phyloP scores from a whole-genome alignment of 2,329 filamentous ascomycete genomes.

The Alternaria arbusti region DNA sequence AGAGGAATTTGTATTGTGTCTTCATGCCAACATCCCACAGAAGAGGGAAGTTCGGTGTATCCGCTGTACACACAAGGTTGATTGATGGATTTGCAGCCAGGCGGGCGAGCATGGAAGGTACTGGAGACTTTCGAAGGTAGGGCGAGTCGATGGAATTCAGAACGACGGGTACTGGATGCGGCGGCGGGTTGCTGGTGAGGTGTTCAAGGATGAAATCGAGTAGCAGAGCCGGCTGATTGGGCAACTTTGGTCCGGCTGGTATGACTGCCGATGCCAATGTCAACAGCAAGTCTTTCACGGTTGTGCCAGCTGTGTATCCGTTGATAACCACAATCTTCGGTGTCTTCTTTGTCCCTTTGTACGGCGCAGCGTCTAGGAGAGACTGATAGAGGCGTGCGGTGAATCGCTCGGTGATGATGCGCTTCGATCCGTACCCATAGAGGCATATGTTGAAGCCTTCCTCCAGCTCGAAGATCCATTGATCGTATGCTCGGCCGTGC shows the following conservation, averaged over 20 bases:
- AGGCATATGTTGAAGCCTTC: conserved; percentile 84
- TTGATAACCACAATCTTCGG: conserved; percentile 83
- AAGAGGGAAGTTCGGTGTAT: conserved; percentile 85
- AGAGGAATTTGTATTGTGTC: conserved; percentile 82
- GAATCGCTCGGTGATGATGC: conserved; percentile 74
- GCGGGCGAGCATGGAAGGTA: conserved; percentile 76
- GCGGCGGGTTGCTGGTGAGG: conserved; percentile 56
- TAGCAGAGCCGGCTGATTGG: conserved; percentile 72
- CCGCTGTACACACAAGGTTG: conserved; percentile 78
- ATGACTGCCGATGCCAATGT: conserved; percentile 71
- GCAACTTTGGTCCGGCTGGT: conserved; percentile 58
- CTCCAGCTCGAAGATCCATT: conserved; percentile 90
- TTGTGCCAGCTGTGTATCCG: conserved; percentile 74
- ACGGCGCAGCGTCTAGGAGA: conserved; percentile 32
- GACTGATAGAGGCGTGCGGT: conserved; percentile 70
- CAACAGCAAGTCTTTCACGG: conserved; percentile 71
- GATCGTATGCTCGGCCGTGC: conserved; percentile 81
- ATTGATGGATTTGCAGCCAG: conserved; percentile 77
- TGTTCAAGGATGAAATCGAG: conserved; percentile 69
- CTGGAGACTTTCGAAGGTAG: conserved; percentile 72
- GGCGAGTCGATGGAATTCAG: conserved; percentile 87
- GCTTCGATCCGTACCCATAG: conserved; percentile 92
- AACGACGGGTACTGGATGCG: conserved; percentile 66
- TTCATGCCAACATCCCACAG: conserved; percentile 90
- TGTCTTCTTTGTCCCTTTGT: conserved; percentile 42